Conservation (phyloP, 1,284 basidiomycete species). For the Caloboletus inedulis region DNA sequence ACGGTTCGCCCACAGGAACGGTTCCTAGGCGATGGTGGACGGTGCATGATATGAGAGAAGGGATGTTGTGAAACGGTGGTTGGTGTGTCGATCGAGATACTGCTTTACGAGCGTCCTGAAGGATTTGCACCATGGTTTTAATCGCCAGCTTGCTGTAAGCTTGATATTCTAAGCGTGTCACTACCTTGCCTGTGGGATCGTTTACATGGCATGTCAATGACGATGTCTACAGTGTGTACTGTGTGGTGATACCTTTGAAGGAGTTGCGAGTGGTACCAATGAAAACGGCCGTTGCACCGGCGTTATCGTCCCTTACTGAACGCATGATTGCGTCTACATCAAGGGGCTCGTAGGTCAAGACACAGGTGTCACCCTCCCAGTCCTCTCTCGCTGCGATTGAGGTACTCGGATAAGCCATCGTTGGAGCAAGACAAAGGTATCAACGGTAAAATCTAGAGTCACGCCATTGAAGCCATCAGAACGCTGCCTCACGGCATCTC, state of each 20-base stretch:
- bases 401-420: constrained; percentile 31
- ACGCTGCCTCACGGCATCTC: background rate
- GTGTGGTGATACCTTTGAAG: constrained; percentile 44
- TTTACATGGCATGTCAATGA: constrained; percentile 8
- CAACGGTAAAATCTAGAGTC: background rate
- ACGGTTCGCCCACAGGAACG: constrained; percentile 76
- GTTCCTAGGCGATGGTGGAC: constrained; percentile 78
- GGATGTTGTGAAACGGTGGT: constrained; percentile 26
- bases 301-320: constrained; percentile 58
- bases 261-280: constrained; percentile 70
- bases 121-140: constrained; percentile 69
- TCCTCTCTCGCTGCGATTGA: constrained; percentile 49
- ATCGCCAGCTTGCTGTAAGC: constrained; percentile 82
- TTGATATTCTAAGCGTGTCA: constrained; percentile 76
- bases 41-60: constrained; percentile 50
- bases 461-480: background rate
- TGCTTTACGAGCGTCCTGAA: constrained; percentile 45
- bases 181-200: constrained; percentile 55
- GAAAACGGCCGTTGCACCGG: constrained; percentile 73
- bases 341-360: constrained; percentile 58
- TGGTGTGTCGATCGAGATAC: constrained; percentile 46
- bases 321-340: constrained; percentile 54
- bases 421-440: background rate
- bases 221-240: background rate
- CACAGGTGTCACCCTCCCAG: constrained; percentile 50